These are phyloP conservation scores for Biscogniauxia sp. DNA, from an alignment of 2,329 filamentous ascomycete species.

Conservation along the genomic window DNA sequence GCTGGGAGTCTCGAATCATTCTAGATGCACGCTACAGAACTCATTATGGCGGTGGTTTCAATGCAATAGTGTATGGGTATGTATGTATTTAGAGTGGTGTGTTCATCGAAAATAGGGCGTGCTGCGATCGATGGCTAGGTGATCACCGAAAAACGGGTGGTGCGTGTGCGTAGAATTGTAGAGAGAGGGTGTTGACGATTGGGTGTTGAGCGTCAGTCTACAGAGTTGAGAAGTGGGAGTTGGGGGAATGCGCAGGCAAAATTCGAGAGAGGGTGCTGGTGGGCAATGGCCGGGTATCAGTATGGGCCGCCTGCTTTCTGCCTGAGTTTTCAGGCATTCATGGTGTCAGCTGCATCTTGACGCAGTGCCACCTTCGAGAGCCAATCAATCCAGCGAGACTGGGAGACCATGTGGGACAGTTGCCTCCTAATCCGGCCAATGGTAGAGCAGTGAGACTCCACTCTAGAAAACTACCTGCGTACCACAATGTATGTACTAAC, in stretches of 20 bases:
- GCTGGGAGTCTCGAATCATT: slow-evolving; percentile 28
- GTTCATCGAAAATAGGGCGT: background rate
- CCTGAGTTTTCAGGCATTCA: background rate
- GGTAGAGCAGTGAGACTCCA: slow-evolving; percentile 13
- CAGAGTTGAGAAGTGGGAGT: background rate
- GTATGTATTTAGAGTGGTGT: background rate
- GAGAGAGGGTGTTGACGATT: background rate
- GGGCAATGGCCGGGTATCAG: slow-evolving; percentile 1
- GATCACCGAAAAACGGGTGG: background rate
- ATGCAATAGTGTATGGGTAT: background rate
- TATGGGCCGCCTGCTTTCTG: background rate
- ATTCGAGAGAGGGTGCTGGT: background rate
- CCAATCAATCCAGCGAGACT: background rate
- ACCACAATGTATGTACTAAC: too few species aligned
- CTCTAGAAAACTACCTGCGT: background rate
- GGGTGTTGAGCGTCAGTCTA: background rate
- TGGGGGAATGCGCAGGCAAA: background rate
- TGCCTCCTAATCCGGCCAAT: background rate
- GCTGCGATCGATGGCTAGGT: background rate
- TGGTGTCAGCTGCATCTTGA: background rate
- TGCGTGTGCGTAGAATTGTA: too few species aligned
- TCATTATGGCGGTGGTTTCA: slow-evolving; percentile 25
- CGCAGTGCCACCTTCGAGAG: background rate
- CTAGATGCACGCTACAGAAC: slow-evolving; percentile 25
- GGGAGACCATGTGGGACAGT: background rate